These are phyloP conservation scores for Thalia dealbata DNA, from an alignment of 176 grass and related monocot species.

Conservation along the genomic window DNA sequence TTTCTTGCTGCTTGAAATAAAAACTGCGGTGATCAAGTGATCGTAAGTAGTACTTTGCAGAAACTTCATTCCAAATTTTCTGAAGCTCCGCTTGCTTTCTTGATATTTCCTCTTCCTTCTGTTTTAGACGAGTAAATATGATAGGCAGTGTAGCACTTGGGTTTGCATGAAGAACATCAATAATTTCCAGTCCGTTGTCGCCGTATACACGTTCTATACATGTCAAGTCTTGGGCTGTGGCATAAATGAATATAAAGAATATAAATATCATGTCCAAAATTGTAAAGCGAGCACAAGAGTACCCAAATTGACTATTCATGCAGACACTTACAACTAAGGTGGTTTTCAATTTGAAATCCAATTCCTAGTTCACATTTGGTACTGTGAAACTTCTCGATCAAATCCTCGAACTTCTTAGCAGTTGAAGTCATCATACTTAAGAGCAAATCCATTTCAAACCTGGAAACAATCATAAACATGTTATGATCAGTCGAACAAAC, in stretches of 20 bases:
- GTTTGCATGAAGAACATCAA: slow-evolving; percentile 21
- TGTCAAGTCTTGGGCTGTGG: slow-evolving; percentile 34
- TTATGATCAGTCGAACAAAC: neutral
- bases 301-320: neutral
- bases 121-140: slow-evolving; percentile 38
- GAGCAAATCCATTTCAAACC: slow-evolving; percentile 93
- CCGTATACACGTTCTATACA: slow-evolving; percentile 47
- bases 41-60: slow-evolving; percentile 25
- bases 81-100: slow-evolving; percentile 7
- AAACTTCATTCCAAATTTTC: slow-evolving; percentile 11
- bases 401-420: slow-evolving; percentile 31
- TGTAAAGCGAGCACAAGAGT: neutral
- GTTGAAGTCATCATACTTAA: slow-evolving; percentile 67
- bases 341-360: slow-evolving; percentile 16
- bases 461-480: slow-evolving; percentile 10
- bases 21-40: slow-evolving; percentile 33
- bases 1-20: slow-evolving; percentile 40
- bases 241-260: neutral
- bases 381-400: slow-evolving; percentile 42
- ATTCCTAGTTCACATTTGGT: neutral
- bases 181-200: slow-evolving; percentile 25
- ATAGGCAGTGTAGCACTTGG: slow-evolving; percentile 21
- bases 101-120: slow-evolving; percentile 22
- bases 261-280: neutral
- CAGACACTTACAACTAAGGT: slow-evolving; percentile 33